Conservation (phyloP, 495 filamentous ascomycete genomes). For the Xylaria grammica region DNA sequence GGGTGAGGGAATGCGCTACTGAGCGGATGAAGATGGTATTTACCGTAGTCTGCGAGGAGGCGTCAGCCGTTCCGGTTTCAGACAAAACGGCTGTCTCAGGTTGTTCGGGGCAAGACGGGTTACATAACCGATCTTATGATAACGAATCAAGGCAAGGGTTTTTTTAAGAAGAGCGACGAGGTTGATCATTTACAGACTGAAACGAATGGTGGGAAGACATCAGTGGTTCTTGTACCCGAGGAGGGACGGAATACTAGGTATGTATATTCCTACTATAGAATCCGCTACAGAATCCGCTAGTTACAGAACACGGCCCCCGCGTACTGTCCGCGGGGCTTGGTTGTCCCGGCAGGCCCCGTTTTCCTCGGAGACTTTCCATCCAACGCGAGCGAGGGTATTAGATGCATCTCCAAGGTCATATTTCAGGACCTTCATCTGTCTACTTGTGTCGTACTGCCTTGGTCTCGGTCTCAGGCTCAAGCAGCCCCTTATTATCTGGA, state of each 20-base stretch:
- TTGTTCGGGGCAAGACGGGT: background rate
- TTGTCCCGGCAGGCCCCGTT: background rate
- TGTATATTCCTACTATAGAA: background rate
- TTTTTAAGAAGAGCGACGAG: background rate
- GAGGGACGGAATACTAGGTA: background rate
- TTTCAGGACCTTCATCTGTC: too few species aligned
- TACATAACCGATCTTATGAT: background rate
- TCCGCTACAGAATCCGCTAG: background rate
- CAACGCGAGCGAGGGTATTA: background rate
- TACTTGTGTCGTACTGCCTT: too few species aligned
- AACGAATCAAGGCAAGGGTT: background rate
- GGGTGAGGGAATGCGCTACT: background rate
- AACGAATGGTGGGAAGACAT: background rate
- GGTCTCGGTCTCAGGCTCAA: too few species aligned
- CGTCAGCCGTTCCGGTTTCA: constrained; percentile 8
- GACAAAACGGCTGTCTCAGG: constrained; percentile 3
- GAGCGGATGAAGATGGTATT: too few species aligned
- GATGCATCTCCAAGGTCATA: background rate
- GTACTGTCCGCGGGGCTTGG: background rate
- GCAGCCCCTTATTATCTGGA: too few species aligned
- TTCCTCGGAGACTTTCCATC: background rate
- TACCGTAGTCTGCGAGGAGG: too few species aligned
- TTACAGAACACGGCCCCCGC: too few species aligned
- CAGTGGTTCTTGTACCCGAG: constrained; percentile 5
- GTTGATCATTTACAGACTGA: background rate